phyloP scores from a whole-genome alignment of 1,284 basidiomycete genomes.

The Cryptococcus sp. region DNA sequence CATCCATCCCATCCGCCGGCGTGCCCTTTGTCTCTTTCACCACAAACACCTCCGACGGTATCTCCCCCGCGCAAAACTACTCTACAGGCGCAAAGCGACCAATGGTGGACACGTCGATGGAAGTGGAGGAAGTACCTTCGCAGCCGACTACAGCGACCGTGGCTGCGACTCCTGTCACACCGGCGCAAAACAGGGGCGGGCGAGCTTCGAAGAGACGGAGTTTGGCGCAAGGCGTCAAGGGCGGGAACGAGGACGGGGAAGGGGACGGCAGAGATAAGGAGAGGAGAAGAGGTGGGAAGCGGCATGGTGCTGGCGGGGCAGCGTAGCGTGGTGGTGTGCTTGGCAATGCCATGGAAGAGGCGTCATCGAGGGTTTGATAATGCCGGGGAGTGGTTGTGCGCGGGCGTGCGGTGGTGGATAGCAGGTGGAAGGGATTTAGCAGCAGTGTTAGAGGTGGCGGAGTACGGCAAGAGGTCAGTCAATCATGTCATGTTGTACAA shows the following conservation, averaged over 20 bases:
- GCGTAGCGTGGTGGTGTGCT: too few species aligned
- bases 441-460: too few species aligned
- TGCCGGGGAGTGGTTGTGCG: too few species aligned
- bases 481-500: too few species aligned
- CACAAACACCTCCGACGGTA: not conserved
- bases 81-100: constrained; percentile 24
- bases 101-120: constrained; percentile 20
- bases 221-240: constrained; percentile 12
- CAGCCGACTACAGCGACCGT: not conserved
- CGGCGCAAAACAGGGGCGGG: constrained; percentile 7
- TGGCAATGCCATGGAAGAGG: too few species aligned
- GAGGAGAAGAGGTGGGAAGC: constrained; percentile 17
- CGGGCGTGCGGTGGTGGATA: too few species aligned
- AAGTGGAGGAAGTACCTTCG: constrained; percentile 18
- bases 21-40: constrained; percentile 13
- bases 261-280: constrained; percentile 16
- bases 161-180: not conserved
- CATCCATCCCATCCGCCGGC: constrained; percentile 12
- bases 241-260: constrained; percentile 6
- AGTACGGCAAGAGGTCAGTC: too few species aligned
- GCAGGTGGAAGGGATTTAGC: too few species aligned
- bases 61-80: constrained; percentile 15
- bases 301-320: constrained; percentile 14
- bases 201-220: constrained; percentile 30
- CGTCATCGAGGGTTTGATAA: too few species aligned